Conservation (phyloP, 306 rosid genomes). For the Quercus rubra region DNA sequence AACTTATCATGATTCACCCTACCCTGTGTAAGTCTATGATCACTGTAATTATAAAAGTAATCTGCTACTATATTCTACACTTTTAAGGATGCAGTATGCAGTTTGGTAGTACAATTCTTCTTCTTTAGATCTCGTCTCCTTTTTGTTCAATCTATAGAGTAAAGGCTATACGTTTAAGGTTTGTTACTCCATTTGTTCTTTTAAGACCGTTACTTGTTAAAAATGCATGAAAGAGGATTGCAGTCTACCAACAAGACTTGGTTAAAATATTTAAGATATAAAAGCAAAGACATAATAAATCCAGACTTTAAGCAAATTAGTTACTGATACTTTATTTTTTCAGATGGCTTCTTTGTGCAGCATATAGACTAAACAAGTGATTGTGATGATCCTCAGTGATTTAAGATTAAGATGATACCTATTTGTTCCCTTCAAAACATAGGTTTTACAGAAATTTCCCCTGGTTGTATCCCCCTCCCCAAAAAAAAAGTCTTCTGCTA, state of each 20-base stretch:
- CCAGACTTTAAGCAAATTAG: not conserved
- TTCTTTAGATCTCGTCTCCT: not conserved
- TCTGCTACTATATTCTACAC: not conserved
- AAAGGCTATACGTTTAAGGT: not conserved
- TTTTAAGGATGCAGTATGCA: not conserved
- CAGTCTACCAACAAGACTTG: not conserved
- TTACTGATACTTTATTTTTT: not conserved
- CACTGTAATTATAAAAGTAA: not conserved
- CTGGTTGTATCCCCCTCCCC: too few species aligned
- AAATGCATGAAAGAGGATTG: not conserved
- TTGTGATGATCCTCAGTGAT: not conserved
- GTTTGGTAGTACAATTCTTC: constrained; percentile 10
- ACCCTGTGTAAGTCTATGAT: constrained; percentile 35
- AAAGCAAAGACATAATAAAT: not conserved
- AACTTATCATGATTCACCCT: constrained; percentile 35
- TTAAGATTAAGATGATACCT: not conserved
- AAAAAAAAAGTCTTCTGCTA: not conserved
- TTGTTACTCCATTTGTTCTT: not conserved
- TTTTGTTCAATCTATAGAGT: not conserved
- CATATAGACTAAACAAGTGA: not conserved
- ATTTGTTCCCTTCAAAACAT: not conserved
- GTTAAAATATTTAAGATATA: not conserved
- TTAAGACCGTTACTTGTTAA: not conserved
- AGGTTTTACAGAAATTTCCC: not conserved
- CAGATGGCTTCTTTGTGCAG: not conserved